Evolutionary conservation across 257 asterid genomes (phyloP), one percentile per base, ranked within the genome.

Genomic region (Gentiana macrophylla): DNA sequence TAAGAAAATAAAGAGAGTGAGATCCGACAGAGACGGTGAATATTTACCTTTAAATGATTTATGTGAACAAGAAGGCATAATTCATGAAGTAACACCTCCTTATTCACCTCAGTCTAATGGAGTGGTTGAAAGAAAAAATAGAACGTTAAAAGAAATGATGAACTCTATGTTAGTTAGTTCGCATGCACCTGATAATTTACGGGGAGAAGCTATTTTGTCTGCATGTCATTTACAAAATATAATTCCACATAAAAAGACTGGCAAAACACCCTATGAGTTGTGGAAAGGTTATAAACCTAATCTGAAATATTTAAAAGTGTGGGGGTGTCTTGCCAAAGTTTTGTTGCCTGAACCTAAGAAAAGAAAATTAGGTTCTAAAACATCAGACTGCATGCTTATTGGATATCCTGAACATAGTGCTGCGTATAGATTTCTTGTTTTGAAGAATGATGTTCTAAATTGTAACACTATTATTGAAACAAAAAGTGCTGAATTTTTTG

Each of bases 381-480:
- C 45, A 0, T 32, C 32, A 3, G n/a, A 59, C 49, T 33, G 55
- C 38, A n/a, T 47, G 32, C 12, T 59, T 6, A 48, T 59, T 34
- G 50, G 55, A 3, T 59, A 48, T 59, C 35, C 37, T 12, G 3
- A 35, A 15, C 8, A 35, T 35, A 59, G 36, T 49, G 12, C 35
- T 59, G 47, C 13, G 3, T 49, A 59, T 34, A 4, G 12, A 9
- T 49, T 59, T 59, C 53, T 59, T 48, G n/a, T 59, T 37, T 36
- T 13, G 3, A 37, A 55, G n/a, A 55, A 49, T 38, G 49, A 55
- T 37, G 49, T 24, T 24, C 24, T 24, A 24, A 24, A 24, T 24
- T 24, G 24, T 24, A 24, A 24, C 24, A 24, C 24, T 24, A 24
- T 24, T 24, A 24, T 24, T 24, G 24, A 24, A 24, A 24, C 24